A percentile compares a stretch with the other conserved stretches of the same genome.
Evolutionary conservation across 345 rosid genomes (phyloP).

Genomic region (Ceriops decandra): DNA sequence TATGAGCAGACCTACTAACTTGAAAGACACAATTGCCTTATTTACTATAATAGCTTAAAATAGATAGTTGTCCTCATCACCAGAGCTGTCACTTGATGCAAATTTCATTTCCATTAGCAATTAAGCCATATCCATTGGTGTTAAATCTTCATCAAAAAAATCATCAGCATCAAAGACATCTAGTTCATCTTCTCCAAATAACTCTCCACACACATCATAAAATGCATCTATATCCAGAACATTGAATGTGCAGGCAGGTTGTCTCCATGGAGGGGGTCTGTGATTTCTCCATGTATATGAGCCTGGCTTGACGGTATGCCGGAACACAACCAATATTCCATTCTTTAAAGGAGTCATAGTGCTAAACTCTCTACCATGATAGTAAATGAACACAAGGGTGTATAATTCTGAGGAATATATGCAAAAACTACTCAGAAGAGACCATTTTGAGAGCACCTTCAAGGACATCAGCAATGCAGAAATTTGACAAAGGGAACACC

Average conservation of each 20-base stretch:
- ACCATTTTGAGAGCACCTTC: constrained; percentile 1
- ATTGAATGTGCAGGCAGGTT: constrained; percentile 37
- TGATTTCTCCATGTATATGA: constrained; percentile 72
- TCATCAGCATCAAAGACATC: constrained; percentile 45
- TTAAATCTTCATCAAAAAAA: constrained; percentile 39
- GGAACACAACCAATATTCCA: constrained; percentile 57
- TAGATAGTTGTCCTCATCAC: constrained; percentile 45
- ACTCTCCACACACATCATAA: constrained; percentile 44
- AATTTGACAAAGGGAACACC: not conserved
- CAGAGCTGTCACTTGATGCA: constrained; percentile 39
- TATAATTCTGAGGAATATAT: constrained; percentile 7
- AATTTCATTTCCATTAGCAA: constrained; percentile 45
- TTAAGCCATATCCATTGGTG: constrained; percentile 45
- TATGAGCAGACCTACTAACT: not conserved
- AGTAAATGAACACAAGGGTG: constrained; percentile 1
- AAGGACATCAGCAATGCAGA: not conserved
- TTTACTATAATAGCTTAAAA: constrained; percentile 16
- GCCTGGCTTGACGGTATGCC: constrained; percentile 71
- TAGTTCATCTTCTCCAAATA: constrained; percentile 45
- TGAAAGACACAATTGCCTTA: not conserved
- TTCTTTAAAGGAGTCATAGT: constrained; percentile 36
- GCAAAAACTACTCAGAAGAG: not conserved
- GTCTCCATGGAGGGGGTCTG: constrained; percentile 64
- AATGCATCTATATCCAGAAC: constrained; percentile 42
- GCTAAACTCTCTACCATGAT: constrained; percentile 7